Conservation (phyloP, 495 filamentous ascomycete species). For the Penicillium angulare region DNA sequence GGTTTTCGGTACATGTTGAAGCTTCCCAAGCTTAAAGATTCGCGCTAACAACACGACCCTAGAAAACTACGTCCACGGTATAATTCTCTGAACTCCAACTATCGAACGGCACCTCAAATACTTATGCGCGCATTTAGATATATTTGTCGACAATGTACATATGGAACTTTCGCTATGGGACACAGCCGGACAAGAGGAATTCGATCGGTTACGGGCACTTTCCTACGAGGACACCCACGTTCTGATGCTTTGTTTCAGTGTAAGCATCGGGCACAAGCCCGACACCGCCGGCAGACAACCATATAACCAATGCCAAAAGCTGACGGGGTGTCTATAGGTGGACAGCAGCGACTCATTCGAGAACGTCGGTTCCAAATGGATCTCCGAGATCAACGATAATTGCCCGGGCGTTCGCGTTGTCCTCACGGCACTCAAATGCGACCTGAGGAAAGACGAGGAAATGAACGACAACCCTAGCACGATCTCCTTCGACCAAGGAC, state of each 20-base stretch:
- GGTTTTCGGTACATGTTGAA: slow-evolving; percentile 68
- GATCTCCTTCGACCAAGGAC: slow-evolving; percentile 89
- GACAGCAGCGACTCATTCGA: slow-evolving; percentile 95
- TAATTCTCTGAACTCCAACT: slow-evolving; percentile 1
- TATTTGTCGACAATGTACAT: slow-evolving; percentile 94
- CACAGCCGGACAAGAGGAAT: slow-evolving; percentile 98
- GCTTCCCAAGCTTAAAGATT: background rate
- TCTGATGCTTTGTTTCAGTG: slow-evolving; percentile 97
- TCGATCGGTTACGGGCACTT: slow-evolving; percentile 90
- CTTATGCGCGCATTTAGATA: slow-evolving; percentile 58
- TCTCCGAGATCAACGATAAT: slow-evolving; percentile 95
- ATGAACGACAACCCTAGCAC: slow-evolving; percentile 60
- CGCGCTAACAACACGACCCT: slow-evolving; percentile 28
- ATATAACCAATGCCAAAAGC: too few relatives aligned
- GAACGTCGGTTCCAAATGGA: slow-evolving; percentile 98
- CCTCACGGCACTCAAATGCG: slow-evolving; percentile 95
- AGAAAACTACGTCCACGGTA: slow-evolving; percentile 99
- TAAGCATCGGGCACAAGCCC: slow-evolving; percentile 31
- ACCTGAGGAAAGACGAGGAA: slow-evolving; percentile 73
- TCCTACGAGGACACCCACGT: slow-evolving; percentile 98
- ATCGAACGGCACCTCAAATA: background rate
- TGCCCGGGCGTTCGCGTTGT: slow-evolving; percentile 93
- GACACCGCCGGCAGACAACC: background rate
- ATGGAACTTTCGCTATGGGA: slow-evolving; percentile 98
- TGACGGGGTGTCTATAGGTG: slow-evolving; percentile 48